These are phyloP conservation scores for Sporisorium graminicola DNA, from an alignment of 1,284 basidiomycete genomes.

Conservation along the genomic window DNA sequence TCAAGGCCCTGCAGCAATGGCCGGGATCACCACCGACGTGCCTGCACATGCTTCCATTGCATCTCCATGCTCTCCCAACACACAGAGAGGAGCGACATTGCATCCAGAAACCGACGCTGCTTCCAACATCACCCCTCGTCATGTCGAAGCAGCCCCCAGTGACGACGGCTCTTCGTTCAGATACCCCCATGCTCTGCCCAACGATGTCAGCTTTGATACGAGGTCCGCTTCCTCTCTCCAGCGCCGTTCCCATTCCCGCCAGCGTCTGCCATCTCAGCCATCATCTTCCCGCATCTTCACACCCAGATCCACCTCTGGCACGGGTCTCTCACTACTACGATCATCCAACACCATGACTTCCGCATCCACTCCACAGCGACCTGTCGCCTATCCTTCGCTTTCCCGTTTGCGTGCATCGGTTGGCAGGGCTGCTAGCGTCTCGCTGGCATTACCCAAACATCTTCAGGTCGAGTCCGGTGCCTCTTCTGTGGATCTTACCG, in stretches of 20 bases:
- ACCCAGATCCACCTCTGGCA: conserved; percentile 33
- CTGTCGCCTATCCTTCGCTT: conserved; percentile 42
- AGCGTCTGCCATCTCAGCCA: conserved; percentile 20
- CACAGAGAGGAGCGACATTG: conserved; percentile 14
- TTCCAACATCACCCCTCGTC: conserved; percentile 21
- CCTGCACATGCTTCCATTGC: background rate
- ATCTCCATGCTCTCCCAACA: conserved; percentile 21
- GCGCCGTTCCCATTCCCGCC: conserved; percentile 12
- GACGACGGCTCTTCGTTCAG: conserved; percentile 38
- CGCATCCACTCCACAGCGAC: conserved; percentile 34
- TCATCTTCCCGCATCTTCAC: conserved; percentile 42
- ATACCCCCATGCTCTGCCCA: conserved; percentile 30
- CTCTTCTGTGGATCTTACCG: conserved; percentile 33
- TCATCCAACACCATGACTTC: conserved; percentile 25
- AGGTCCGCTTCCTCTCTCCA: conserved; percentile 27
- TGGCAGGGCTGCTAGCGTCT: conserved; percentile 25
- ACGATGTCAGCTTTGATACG: conserved; percentile 50
- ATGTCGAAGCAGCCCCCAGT: conserved; percentile 16
- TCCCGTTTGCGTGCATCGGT: conserved; percentile 46
- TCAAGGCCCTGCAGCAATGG: background rate
- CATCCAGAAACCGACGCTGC: conserved; percentile 9
- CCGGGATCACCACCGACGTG: background rate
- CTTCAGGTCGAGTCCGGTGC: conserved; percentile 14
- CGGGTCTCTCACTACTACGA: conserved; percentile 28
- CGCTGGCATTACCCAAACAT: conserved; percentile 32